Conservation (phyloP, 768 basidiomycete species). For the Serendipita sp. region DNA sequence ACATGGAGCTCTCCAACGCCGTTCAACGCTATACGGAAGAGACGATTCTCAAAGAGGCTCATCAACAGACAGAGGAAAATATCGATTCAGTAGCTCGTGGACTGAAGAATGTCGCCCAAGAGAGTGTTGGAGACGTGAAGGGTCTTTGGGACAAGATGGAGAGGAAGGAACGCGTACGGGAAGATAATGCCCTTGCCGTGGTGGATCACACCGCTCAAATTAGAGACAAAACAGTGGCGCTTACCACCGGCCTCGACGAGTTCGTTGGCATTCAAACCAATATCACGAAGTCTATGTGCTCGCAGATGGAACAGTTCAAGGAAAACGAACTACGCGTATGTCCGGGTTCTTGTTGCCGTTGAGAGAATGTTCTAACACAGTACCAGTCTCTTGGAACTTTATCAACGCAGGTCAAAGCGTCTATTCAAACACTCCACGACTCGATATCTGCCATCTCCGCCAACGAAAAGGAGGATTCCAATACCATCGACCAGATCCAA, state of each 20-base stretch:
- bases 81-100: slow-evolving; percentile 58
- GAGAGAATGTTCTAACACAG: not conserved
- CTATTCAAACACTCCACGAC: slow-evolving; percentile 37
- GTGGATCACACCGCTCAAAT: slow-evolving; percentile 44
- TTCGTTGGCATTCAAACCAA: slow-evolving; percentile 43
- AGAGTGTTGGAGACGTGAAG: slow-evolving; percentile 51
- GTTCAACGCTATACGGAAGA: slow-evolving; percentile 62
- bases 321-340: slow-evolving; percentile 35
- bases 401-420: slow-evolving; percentile 38
- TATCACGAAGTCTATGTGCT: slow-evolving; percentile 34
- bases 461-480: slow-evolving; percentile 27
- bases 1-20: slow-evolving; percentile 40
- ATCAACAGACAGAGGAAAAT: slow-evolving; percentile 52
- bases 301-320: slow-evolving; percentile 40
- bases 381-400: slow-evolving; percentile 18
- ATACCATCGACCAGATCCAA: slow-evolving; percentile 16
- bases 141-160: slow-evolving; percentile 74
- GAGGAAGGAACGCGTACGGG: slow-evolving; percentile 49
- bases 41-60: slow-evolving; percentile 54
- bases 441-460: slow-evolving; percentile 36
- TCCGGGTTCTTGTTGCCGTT: slow-evolving; percentile 17
- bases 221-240: slow-evolving; percentile 31
- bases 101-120: slow-evolving; percentile 46
- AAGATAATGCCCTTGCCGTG: slow-evolving; percentile 49
- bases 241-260: slow-evolving; percentile 42